Percentiles rank a stretch among this genome's conserved stretches.
These are phyloP conservation scores for Hypseocharis bilobata DNA, from an alignment of 441 rosid genomes.

Conservation along the genomic window DNA sequence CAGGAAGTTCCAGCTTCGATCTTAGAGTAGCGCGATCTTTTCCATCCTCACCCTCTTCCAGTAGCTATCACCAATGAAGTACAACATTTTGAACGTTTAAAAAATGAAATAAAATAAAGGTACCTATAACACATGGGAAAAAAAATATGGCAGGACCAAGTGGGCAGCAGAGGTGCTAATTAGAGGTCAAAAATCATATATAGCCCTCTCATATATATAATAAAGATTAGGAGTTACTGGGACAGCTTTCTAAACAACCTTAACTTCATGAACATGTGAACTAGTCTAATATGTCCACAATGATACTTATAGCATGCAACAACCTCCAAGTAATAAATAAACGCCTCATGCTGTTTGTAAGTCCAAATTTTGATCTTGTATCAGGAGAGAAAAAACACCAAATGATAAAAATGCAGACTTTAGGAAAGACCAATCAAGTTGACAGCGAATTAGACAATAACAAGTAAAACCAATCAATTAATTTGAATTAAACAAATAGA, in stretches of 20 bases:
- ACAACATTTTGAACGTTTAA: slow-evolving; percentile 19
- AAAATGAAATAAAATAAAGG: not conserved
- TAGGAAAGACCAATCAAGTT: too few species aligned
- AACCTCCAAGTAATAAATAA: too few species aligned
- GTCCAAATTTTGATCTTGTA: not conserved
- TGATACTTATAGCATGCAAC: not conserved
- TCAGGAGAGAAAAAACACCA: too few species aligned
- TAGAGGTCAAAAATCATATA: not conserved
- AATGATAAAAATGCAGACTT: not conserved
- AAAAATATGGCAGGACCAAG: not conserved
- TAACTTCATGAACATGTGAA: not conserved
- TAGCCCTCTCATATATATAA: not conserved
- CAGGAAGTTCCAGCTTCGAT: slow-evolving; percentile 97
- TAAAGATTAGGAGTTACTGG: not conserved
- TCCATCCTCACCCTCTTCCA: slow-evolving; percentile 90
- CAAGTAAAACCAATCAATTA: too few species aligned
- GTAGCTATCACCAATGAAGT: slow-evolving; percentile 41
- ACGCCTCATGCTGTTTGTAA: not conserved
- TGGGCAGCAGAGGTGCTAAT: not conserved
- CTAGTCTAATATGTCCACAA: not conserved
- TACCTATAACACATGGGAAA: not conserved
- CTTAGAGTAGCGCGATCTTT: slow-evolving; percentile 64
- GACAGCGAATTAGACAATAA: too few species aligned
- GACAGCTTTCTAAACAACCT: slow-evolving; percentile 3
- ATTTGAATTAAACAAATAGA: not conserved